Percentiles rank a stretch among this genome's conserved stretches.
These are phyloP conservation scores for Lycium ferocissimum DNA, from an alignment of 257 asterid genomes.

Conservation along the genomic window DNA sequence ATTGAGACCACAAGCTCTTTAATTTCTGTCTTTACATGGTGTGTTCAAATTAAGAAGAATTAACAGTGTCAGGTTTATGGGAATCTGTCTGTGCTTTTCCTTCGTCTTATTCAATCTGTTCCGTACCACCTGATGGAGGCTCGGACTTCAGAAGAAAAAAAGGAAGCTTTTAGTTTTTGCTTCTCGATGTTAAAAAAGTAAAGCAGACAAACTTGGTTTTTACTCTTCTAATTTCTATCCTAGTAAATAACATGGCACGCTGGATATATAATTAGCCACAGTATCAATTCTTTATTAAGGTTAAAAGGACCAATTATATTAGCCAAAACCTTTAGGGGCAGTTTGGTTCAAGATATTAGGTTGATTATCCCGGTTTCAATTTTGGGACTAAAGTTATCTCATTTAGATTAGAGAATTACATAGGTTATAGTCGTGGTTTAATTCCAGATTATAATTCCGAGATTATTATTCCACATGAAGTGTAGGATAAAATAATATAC, in stretches of 20 bases:
- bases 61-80: not conserved
- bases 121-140: slow-evolving; percentile 1
- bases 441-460: no score
- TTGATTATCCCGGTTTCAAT: no score
- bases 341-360: not conserved
- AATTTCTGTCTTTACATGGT: not conserved
- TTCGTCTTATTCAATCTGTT: not conserved
- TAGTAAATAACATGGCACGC: slow-evolving; percentile 12
- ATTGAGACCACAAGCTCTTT: slow-evolving; percentile 2
- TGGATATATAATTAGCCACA: slow-evolving; percentile 1
- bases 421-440: no score
- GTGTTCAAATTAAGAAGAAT: not conserved
- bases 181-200: slow-evolving; percentile 11
- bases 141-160: not conserved
- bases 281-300: not conserved
- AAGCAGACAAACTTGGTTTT: slow-evolving; percentile 19
- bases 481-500: no score
- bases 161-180: not conserved
- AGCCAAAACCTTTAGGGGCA: not conserved
- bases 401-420: no score
- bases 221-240: slow-evolving; percentile 6
- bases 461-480: no score
- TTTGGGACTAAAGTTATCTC: no score
- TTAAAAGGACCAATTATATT: not conserved
- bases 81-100: not conserved